Evolutionary conservation across 441 rosid genomes (phyloP).

Genomic region (Breynia disticha): DNA sequence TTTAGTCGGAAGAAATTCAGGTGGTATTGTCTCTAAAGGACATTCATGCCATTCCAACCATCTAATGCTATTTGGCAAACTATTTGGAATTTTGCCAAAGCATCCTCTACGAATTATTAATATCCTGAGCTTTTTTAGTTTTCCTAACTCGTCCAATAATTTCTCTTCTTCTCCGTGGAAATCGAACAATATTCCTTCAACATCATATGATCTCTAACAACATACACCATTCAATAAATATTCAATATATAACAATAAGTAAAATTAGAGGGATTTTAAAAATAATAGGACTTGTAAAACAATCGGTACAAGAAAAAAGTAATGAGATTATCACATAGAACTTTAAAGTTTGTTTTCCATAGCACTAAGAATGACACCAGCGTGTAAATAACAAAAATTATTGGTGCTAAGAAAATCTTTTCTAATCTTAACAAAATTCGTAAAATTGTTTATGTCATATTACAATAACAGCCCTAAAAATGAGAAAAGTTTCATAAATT

Average conservation of each 20-base stretch:
- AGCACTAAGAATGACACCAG: too few relatives aligned
- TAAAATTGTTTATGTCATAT: too few relatives aligned
- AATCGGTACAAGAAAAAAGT: too few relatives aligned
- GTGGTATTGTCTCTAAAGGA: conserved; percentile 12
- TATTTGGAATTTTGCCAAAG: not conserved
- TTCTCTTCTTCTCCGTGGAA: conserved; percentile 7
- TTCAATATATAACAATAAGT: not conserved
- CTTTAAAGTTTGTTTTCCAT: too few relatives aligned
- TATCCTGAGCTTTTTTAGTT: conserved; percentile 8
- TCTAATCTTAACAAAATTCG: too few relatives aligned
- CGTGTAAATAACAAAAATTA: too few relatives aligned
- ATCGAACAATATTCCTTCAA: conserved; percentile 19
- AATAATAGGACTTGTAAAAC: too few relatives aligned
- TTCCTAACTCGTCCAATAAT: conserved; percentile 12
- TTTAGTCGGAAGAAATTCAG: conserved; percentile 11
- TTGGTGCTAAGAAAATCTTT: too few relatives aligned
- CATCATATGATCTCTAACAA: conserved; percentile 14
- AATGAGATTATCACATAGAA: too few relatives aligned
- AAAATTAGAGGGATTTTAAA: too few relatives aligned
- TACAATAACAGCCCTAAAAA: too few relatives aligned
- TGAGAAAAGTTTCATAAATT: too few relatives aligned
- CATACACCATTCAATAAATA: not conserved
- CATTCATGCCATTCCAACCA: conserved; percentile 20
- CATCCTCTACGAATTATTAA: conserved; percentile 6
- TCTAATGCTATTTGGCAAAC: conserved; percentile 18